Evolutionary conservation across 192 early-diverging fungal species (phyloP), one percentile per base, ranked within the genome.

Genomic region (Mortierella alpina): DNA sequence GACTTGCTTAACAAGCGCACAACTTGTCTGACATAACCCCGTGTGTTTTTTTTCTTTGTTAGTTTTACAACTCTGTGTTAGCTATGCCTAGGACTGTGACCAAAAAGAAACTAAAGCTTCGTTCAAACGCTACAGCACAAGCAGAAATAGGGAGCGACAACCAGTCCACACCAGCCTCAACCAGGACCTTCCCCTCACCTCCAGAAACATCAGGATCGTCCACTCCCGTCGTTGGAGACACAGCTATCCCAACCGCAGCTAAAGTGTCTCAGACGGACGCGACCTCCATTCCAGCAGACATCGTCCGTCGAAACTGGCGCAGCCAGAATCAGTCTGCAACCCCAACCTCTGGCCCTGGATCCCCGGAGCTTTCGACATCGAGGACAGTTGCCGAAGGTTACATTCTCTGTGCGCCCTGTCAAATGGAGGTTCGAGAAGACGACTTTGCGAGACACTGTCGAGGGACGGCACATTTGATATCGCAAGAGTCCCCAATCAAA

Each of bases 1-100:
- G 9, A 23, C n/a, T 7, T 39, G 17, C 56, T 6, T 42, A 59
- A 59, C 39, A 23, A 22, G 31, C 20, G 5, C 12, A 53, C 52
- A 53, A 53, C 40, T 42, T 4, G 46, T 20, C 40, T 48, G n/a
- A 31, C 31, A 31, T 31, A 31, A 31, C 31, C 31, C 31, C 3
- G 1, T 31, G 31, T 31, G 31, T 31, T 31, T 31, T 31, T 31
- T 31, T 31, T 1, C 31, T 31, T 31, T 11, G 6, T 1, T 68
- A 80, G 77, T 72, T 80, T 54, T 80, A 80, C 66, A 62, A 72
- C 3, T 63, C 58, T 18, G 66, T 72, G 5, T 55, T 80, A 12
- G 64, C 77, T 0, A 72, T 72, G 64, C 77, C 77, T 20, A 49
- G 53, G 40, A 68, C 69, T 1, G 66, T 63, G 11, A 5, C 47